phyloP scores from a whole-genome alignment of 139 green algal species.

The Chlorella sp. region DNA sequence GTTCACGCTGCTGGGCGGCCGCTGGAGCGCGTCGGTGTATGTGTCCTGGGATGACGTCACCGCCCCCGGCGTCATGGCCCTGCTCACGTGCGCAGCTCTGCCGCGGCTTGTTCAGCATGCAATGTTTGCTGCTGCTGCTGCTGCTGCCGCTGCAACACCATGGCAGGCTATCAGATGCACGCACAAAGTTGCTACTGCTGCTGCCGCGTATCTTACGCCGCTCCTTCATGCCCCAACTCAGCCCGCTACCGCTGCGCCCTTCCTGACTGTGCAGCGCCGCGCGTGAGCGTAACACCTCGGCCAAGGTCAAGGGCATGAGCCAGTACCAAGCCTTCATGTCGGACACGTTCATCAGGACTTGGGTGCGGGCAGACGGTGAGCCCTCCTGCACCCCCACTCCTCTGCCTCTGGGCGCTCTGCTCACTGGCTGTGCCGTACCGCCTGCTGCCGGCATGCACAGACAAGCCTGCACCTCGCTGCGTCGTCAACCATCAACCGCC shows the following conservation, averaged over 20 bases:
- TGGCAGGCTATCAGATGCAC: background rate
- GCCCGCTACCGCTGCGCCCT: background rate
- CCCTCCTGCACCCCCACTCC: background rate
- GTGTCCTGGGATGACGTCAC: background rate
- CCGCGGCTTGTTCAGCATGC: background rate
- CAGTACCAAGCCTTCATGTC: background rate
- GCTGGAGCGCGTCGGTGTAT: background rate
- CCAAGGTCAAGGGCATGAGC: background rate
- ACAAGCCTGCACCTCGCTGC: background rate
- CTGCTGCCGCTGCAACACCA: background rate
- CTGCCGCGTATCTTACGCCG: background rate
- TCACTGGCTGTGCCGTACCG: background rate
- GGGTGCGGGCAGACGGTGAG: background rate
- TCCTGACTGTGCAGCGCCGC: background rate
- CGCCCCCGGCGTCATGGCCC: background rate
- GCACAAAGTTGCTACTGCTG: background rate
- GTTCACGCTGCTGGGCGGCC: background rate
- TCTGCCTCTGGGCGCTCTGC: background rate
- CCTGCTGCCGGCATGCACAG: background rate
- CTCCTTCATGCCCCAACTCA: background rate
- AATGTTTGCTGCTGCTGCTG: background rate
- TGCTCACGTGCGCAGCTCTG: constrained; percentile 1
- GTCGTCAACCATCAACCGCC: background rate
- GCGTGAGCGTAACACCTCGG: background rate
- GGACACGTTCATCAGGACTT: background rate